Percentiles rank a stretch among this genome's conserved stretches.
Evolutionary conservation across 495 filamentous ascomycete species (phyloP).

Genomic region (Elasticomyces elasticus): DNA sequence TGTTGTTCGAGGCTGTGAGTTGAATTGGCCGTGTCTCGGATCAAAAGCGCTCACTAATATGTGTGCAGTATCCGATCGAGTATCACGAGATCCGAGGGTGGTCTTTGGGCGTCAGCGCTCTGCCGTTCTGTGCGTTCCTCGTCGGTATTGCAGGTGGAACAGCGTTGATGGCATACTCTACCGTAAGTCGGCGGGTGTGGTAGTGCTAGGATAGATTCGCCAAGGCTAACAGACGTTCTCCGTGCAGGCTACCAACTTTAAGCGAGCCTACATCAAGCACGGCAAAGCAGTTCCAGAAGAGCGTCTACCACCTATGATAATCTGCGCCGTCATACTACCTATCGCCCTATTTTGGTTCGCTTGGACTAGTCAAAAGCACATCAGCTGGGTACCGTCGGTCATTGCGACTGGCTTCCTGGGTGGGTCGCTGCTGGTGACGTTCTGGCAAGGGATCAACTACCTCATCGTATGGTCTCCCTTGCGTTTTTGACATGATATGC

Average conservation of each 20-base stretch:
- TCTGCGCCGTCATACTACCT: slow-evolving; percentile 26
- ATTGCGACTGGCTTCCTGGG: slow-evolving; percentile 28
- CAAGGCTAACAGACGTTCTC: neutral
- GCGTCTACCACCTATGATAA: slow-evolving; percentile 30
- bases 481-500: neutral
- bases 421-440: slow-evolving; percentile 26
- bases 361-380: slow-evolving; percentile 27
- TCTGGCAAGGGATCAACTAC: slow-evolving; percentile 47
- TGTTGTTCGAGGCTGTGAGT: slow-evolving; percentile 28
- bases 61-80: slow-evolving; percentile 24
- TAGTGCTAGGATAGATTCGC: too few relatives aligned
- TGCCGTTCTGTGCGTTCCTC: slow-evolving; percentile 25
- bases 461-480: slow-evolving; percentile 28
- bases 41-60: neutral
- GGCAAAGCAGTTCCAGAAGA: slow-evolving; percentile 27
- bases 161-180: slow-evolving; percentile 12
- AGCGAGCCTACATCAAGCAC: slow-evolving; percentile 17
- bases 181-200: too few relatives aligned
- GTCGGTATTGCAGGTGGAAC: slow-evolving; percentile 10
- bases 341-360: slow-evolving; percentile 32
- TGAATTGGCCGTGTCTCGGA: too few relatives aligned
- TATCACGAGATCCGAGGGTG: slow-evolving; percentile 28
- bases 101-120: slow-evolving; percentile 24
- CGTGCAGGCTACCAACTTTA: slow-evolving; percentile 12
- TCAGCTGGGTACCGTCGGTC: slow-evolving; percentile 27